Evolutionary conservation across 768 basidiomycete genomes (phyloP).

Genomic region (Imleria badia): DNA sequence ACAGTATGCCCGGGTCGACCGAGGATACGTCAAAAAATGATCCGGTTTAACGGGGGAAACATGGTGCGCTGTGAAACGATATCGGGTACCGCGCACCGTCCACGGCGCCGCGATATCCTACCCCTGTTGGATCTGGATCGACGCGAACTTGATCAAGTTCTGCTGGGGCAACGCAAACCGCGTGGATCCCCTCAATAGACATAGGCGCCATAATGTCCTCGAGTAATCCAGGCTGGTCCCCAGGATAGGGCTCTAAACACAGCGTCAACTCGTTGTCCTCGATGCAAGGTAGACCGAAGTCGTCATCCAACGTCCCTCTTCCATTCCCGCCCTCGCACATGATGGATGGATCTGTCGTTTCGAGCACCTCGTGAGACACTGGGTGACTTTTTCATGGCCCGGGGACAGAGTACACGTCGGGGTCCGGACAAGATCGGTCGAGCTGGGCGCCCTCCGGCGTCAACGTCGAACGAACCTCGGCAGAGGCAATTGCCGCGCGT

Average conservation of each 20-base stretch:
- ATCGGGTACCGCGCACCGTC: background rate
- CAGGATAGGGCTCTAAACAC: slow-evolving; percentile 35
- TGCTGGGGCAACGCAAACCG: background rate
- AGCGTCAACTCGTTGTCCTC: background rate
- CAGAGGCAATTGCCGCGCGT: background rate
- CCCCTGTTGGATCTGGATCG: background rate
- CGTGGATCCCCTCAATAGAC: background rate
- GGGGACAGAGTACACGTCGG: background rate
- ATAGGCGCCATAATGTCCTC: background rate
- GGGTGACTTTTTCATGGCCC: background rate
- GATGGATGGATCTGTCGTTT: background rate
- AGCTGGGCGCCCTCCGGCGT: background rate
- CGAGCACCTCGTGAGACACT: too few relatives aligned
- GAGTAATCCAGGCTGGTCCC: slow-evolving; percentile 49
- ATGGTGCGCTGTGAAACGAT: background rate
- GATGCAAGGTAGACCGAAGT: background rate
- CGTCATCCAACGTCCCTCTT: background rate
- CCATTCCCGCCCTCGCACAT: background rate
- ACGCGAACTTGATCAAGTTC: too few relatives aligned
- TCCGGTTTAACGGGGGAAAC: background rate
- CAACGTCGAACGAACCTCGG: background rate
- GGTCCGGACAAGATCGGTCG: background rate
- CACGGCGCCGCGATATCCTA: background rate
- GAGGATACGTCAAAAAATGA: background rate
- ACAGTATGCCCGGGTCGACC: background rate